Conservation (phyloP, 768 basidiomycete genomes). For the Psilocybe subaeruginosa region DNA sequence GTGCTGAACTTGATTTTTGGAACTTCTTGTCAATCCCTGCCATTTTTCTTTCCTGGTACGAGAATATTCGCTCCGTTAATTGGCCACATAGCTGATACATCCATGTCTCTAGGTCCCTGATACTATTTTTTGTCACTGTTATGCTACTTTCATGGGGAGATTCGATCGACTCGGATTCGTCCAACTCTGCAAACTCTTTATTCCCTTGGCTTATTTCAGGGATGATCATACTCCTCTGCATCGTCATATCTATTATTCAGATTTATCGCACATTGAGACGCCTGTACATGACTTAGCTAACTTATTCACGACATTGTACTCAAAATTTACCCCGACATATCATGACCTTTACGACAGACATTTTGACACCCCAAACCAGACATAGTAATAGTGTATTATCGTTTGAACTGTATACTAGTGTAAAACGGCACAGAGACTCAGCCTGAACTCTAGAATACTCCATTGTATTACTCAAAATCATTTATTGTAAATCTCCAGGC, state of each 20-base stretch:
- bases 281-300: not conserved
- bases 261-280: not conserved
- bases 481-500: too few relatives aligned
- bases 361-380: too few relatives aligned
- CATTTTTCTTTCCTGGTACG: not conserved
- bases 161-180: not conserved
- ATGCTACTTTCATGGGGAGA: not conserved
- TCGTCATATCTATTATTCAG: not conserved
- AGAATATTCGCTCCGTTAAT: too few relatives aligned
- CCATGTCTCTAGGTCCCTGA: not conserved
- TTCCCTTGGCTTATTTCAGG: not conserved
- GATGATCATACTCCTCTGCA: not conserved
- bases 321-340: too few relatives aligned
- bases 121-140: not conserved
- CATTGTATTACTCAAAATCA: too few relatives aligned
- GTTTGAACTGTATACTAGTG: too few relatives aligned
- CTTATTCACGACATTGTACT: too few relatives aligned
- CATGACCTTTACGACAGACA: too few relatives aligned
- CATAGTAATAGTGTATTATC: too few relatives aligned
- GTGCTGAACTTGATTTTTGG: not conserved
- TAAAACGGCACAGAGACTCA: too few relatives aligned
- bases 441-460: too few relatives aligned
- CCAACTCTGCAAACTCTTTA: not conserved
- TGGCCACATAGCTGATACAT: not conserved
- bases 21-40: not conserved